phyloP scores from a whole-genome alignment of 805 yeast genomes.

The Candida ovalis region DNA sequence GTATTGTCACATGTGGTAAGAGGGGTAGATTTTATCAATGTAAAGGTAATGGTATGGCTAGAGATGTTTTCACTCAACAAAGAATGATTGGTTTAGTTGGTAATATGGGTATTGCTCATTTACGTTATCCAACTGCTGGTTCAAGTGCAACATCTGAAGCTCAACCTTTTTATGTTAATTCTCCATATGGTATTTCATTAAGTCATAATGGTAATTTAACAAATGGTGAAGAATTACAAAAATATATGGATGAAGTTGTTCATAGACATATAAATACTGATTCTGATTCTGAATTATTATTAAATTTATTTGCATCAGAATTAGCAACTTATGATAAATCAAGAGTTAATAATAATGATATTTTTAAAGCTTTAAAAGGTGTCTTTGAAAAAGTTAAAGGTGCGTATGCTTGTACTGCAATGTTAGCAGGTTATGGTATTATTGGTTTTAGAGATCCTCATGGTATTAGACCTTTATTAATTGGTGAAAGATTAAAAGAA shows the following conservation, averaged over 20 bases:
- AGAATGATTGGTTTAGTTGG: slow-evolving; percentile 82
- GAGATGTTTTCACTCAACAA: slow-evolving; percentile 87
- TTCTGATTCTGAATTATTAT: slow-evolving; percentile 86
- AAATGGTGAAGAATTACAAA: slow-evolving; percentile 71
- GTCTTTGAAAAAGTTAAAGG: slow-evolving; percentile 82
- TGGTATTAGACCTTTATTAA: slow-evolving; percentile 88
- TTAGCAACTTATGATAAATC: slow-evolving; percentile 87
- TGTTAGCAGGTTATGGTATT: slow-evolving; percentile 94
- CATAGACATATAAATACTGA: slow-evolving; percentile 98
- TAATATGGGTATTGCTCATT: slow-evolving; percentile 91
- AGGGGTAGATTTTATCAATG: slow-evolving; percentile 95
- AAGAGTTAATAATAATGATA: slow-evolving; percentile 87
- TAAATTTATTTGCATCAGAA: slow-evolving; percentile 89
- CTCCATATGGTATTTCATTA: slow-evolving; percentile 90
- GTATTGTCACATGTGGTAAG: slow-evolving; percentile 92
- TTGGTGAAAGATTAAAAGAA: slow-evolving; percentile 71
- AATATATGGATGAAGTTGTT: slow-evolving; percentile 84
- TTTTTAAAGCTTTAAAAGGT: slow-evolving; percentile 81
- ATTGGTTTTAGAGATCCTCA: slow-evolving; percentile 97
- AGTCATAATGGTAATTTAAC: slow-evolving; percentile 95
- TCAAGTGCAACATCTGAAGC: slow-evolving; percentile 95
- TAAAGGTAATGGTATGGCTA: slow-evolving; percentile 98
- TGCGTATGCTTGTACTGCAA: slow-evolving; percentile 94
- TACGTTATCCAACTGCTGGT: slow-evolving; percentile 97
- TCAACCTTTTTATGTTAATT: slow-evolving; percentile 96